phyloP scores from a whole-genome alignment of 31 red algal species.

The Odonthalia washingtoniensis region DNA sequence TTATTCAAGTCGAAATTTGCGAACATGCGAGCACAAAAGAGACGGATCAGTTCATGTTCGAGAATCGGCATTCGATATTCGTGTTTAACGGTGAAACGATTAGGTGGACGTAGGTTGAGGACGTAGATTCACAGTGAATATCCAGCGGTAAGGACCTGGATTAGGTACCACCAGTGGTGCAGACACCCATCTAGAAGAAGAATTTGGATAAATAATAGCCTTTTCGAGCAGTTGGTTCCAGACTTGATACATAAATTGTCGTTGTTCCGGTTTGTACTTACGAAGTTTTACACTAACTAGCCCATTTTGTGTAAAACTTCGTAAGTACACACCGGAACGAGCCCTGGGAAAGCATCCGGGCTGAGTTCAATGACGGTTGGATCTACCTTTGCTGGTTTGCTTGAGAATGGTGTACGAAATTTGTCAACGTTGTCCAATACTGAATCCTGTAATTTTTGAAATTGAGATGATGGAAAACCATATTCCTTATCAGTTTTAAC shows the following conservation, averaged over 20 bases:
- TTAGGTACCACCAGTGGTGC: not conserved
- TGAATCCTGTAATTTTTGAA: too few relatives aligned
- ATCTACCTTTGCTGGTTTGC: too few relatives aligned
- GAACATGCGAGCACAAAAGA: not conserved
- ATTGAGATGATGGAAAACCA: too few relatives aligned
- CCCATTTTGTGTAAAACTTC: too few relatives aligned
- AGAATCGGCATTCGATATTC: not conserved
- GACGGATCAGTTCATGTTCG: not conserved
- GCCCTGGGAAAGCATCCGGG: too few relatives aligned
- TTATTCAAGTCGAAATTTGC: constrained; percentile 44
- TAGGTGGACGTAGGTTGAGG: not conserved
- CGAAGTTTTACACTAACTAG: too few relatives aligned
- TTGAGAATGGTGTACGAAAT: too few relatives aligned
- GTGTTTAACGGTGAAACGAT: not conserved
- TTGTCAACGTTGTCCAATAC: too few relatives aligned
- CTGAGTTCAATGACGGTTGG: too few relatives aligned
- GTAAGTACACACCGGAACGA: too few relatives aligned
- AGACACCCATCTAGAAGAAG: not conserved
- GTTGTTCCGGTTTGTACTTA: too few relatives aligned
- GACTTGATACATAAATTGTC: not conserved
- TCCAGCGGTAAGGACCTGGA: not conserved
- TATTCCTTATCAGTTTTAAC: too few relatives aligned
- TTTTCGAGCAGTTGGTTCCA: not conserved
- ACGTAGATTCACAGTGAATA: not conserved
- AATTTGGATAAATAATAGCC: not conserved